These are phyloP conservation scores for Sugiyamaella japonica DNA, from an alignment of 1,139 yeast genomes.

Conservation along the genomic window DNA sequence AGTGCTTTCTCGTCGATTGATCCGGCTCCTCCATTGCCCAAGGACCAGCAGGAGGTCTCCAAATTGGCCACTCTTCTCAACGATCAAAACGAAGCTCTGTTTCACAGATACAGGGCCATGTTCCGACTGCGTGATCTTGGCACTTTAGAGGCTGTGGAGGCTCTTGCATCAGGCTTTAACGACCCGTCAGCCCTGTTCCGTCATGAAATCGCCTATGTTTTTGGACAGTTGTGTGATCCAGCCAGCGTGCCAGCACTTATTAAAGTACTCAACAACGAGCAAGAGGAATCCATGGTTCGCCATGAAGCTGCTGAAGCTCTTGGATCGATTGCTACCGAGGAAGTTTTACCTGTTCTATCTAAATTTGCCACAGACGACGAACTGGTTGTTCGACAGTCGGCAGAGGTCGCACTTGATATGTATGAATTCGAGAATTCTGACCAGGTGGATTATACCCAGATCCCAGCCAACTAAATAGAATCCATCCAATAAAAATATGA, in stretches of 20 bases:
- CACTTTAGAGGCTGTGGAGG: constrained; percentile 86
- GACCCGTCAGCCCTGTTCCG: constrained; percentile 93
- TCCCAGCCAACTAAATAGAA: constrained; percentile 13
- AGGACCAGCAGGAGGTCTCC: constrained; percentile 55
- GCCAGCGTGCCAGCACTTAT: constrained; percentile 86
- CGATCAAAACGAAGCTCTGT: constrained; percentile 74
- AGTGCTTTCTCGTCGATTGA: constrained; percentile 86
- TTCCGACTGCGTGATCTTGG: constrained; percentile 95
- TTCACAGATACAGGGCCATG: constrained; percentile 97
- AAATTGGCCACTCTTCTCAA: constrained; percentile 69
- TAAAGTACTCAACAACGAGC: constrained; percentile 70
- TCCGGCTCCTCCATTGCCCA: constrained; percentile 95
- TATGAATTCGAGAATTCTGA: constrained; percentile 90
- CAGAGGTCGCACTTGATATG: constrained; percentile 96
- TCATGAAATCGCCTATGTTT: constrained; percentile 97
- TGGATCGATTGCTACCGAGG: constrained; percentile 97
- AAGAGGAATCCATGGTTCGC: constrained; percentile 97
- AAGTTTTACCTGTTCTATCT: constrained; percentile 83
- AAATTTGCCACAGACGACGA: constrained; percentile 78
- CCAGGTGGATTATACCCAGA: constrained; percentile 74
- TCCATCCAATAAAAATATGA: background rate
- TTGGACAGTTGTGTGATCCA: constrained; percentile 95
- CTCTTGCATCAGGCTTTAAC: constrained; percentile 83
- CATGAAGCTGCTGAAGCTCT: constrained; percentile 99
- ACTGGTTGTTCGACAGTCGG: constrained; percentile 91